Evolutionary conservation across 116 monocot species (phyloP).

Genomic region (Trichopus zeylanicus): DNA sequence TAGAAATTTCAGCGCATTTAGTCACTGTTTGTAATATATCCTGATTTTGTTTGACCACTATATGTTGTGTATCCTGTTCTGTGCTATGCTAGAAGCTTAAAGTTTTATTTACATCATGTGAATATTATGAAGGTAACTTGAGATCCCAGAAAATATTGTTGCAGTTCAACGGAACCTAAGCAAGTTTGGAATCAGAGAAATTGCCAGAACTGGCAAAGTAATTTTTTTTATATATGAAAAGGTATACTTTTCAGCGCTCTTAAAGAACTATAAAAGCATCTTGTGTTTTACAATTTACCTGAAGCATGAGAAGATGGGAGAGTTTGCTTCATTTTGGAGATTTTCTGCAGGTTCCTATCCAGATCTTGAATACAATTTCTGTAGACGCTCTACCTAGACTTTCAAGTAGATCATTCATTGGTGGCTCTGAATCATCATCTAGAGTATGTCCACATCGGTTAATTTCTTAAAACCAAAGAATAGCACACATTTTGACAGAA

Average conservation of each 20-base stretch:
- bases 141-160: slow-evolving; percentile 90
- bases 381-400: slow-evolving; percentile 18
- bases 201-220: slow-evolving; percentile 95
- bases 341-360: slow-evolving; percentile 94
- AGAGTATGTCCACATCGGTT: slow-evolving; percentile 29
- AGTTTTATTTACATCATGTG: too few species aligned
- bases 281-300: slow-evolving; percentile 59
- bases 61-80: too few species aligned
- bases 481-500: too few species aligned
- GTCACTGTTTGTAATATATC: slow-evolving; percentile 54
- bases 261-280: not conserved
- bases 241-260: not conserved
- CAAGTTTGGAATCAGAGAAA: too few species aligned
- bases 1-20: slow-evolving; percentile 80
- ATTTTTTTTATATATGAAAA: not conserved
- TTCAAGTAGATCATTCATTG: slow-evolving; percentile 16
- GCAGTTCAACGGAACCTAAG: slow-evolving; percentile 71
- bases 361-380: slow-evolving; percentile 42
- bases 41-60: too few species aligned
- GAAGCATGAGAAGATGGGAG: slow-evolving; percentile 83
- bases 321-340: slow-evolving; percentile 81
- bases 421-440: slow-evolving; percentile 31
- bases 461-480: too few species aligned
- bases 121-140: slow-evolving; percentile 56
- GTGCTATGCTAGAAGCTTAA: too few species aligned